phyloP scores from a whole-genome alignment of 192 early-diverging fungal species.

The Umbelopsis sp. region DNA sequence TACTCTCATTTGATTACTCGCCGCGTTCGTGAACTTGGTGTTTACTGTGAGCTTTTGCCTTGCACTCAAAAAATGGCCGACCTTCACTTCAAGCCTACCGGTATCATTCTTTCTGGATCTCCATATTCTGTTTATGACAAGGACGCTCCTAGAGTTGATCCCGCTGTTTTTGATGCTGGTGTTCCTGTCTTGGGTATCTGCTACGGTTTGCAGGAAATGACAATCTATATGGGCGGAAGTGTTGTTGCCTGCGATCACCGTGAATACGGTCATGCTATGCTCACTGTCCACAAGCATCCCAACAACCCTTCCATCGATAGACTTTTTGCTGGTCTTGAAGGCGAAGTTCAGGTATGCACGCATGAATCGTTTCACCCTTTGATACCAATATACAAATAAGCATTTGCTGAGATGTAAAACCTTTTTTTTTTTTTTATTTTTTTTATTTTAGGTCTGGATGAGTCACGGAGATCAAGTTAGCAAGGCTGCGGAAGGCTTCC shows the following conservation, averaged over 20 bases:
- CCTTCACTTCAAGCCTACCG: conserved; percentile 94
- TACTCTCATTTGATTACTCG: conserved; percentile 98
- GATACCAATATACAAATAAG: neutral
- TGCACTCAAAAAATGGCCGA: conserved; percentile 96
- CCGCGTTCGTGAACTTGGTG: conserved; percentile 93
- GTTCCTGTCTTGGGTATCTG: conserved; percentile 97
- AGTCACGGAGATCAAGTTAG: conserved; percentile 96
- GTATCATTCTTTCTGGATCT: conserved; percentile 93
- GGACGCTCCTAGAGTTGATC: conserved; percentile 93
- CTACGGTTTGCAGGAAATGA: conserved; percentile 98
- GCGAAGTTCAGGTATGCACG: conserved; percentile 52
- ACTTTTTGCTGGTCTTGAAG: conserved; percentile 73
- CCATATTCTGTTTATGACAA: conserved; percentile 97
- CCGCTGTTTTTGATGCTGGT: conserved; percentile 83
- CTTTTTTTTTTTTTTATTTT: conserved; percentile 15
- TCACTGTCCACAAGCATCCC: conserved; percentile 66
- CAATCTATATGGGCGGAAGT: conserved; percentile 86
- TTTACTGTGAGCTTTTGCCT: conserved; percentile 98
- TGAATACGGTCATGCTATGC: conserved; percentile 92
- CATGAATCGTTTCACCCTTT: conserved; percentile 8
- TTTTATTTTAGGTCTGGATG: conserved; percentile 88
- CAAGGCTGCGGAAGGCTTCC: conserved; percentile 79
- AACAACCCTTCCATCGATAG: conserved; percentile 60
- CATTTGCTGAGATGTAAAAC: neutral
- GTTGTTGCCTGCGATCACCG: conserved; percentile 86